Conservation (phyloP, 2,329 filamentous ascomycete genomes). For the Berkeleyomyces basicola region DNA sequence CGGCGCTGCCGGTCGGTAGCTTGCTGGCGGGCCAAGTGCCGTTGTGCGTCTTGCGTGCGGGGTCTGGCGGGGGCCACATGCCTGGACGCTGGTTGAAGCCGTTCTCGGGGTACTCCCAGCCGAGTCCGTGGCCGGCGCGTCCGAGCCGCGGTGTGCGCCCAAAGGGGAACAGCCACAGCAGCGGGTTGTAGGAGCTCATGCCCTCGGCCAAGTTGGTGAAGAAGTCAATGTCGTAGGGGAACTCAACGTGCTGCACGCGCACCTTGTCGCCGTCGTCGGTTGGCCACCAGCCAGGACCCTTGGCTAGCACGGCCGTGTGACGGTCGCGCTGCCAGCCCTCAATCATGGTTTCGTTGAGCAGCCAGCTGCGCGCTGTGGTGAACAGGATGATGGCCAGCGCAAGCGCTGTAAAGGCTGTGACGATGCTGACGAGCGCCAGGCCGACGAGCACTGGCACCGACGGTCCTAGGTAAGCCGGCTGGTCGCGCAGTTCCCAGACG, state of each 20-base stretch:
- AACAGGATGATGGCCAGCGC: slow-evolving; percentile 47
- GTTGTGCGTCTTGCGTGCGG: slow-evolving; percentile 38
- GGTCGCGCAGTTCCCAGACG: slow-evolving; percentile 47
- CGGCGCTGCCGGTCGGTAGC: slow-evolving; percentile 16
- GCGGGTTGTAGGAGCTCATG: slow-evolving; percentile 51
- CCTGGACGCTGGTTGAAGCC: slow-evolving; percentile 50
- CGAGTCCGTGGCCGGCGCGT: slow-evolving; percentile 24
- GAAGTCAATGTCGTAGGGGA: slow-evolving; percentile 66
- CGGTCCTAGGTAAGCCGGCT: slow-evolving; percentile 62
- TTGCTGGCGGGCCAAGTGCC: slow-evolving; percentile 23
- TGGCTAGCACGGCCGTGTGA: slow-evolving; percentile 39
- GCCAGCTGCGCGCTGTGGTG: slow-evolving; percentile 43
- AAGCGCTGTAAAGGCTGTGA: slow-evolving; percentile 42
- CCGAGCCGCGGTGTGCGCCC: slow-evolving; percentile 32
- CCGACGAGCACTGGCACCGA: slow-evolving; percentile 39
- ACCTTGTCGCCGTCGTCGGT: slow-evolving; percentile 25
- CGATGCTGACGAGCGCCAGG: slow-evolving; percentile 42
- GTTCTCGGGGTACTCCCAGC: slow-evolving; percentile 56
- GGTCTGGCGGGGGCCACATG: slow-evolving; percentile 48
- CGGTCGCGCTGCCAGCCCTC: slow-evolving; percentile 60
- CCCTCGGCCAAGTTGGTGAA: slow-evolving; percentile 57
- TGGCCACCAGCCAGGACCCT: slow-evolving; percentile 27
- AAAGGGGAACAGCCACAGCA: slow-evolving; percentile 56
- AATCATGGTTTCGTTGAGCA: slow-evolving; percentile 62
- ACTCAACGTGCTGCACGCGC: slow-evolving; percentile 49